Evolutionary conservation across 1,139 yeast species (phyloP).

Genomic region (Hyphopichia wangnamkhiaoensis): DNA sequence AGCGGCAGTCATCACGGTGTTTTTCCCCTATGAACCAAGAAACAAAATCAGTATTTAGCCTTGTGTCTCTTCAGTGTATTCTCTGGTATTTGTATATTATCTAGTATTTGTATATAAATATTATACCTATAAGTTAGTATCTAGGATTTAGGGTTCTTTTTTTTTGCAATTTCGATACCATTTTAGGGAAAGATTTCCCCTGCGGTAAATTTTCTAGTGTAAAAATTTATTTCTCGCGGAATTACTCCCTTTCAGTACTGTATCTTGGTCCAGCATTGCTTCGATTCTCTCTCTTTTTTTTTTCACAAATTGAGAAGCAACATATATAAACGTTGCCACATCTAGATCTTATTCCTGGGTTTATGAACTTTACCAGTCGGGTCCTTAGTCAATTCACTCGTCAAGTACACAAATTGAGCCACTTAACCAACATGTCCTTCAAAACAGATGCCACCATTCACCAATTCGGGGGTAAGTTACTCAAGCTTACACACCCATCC

Average conservation of each 20-base stretch:
- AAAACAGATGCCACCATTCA: constrained; percentile 57
- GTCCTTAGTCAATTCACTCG: neutral
- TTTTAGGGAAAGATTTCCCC: constrained; percentile 1
- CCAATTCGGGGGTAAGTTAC: constrained; percentile 74
- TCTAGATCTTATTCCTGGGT: neutral
- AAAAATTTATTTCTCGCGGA: too few relatives aligned
- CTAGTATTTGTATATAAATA: neutral
- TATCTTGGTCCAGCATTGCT: too few relatives aligned
- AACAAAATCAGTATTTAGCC: constrained; percentile 19
- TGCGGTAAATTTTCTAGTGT: too few relatives aligned
- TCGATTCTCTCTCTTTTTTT: neutral
- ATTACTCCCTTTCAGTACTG: too few relatives aligned
- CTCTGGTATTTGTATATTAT: neutral
- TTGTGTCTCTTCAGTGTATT: neutral
- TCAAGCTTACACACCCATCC: constrained; percentile 77
- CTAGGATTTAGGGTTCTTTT: neutral
- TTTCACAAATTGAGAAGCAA: too few relatives aligned
- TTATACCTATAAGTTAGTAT: neutral
- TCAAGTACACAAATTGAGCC: neutral
- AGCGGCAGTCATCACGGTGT: constrained; percentile 34
- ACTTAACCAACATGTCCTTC: constrained; percentile 42
- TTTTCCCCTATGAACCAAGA: constrained; percentile 45
- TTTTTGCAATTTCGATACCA: neutral
- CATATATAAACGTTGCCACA: too few relatives aligned
- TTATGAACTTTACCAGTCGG: constrained; percentile 11